Evolutionary conservation across 139 green algal species (phyloP), one percentile per base, ranked within the genome.

Genomic region (Micromonas pusilla): DNA sequence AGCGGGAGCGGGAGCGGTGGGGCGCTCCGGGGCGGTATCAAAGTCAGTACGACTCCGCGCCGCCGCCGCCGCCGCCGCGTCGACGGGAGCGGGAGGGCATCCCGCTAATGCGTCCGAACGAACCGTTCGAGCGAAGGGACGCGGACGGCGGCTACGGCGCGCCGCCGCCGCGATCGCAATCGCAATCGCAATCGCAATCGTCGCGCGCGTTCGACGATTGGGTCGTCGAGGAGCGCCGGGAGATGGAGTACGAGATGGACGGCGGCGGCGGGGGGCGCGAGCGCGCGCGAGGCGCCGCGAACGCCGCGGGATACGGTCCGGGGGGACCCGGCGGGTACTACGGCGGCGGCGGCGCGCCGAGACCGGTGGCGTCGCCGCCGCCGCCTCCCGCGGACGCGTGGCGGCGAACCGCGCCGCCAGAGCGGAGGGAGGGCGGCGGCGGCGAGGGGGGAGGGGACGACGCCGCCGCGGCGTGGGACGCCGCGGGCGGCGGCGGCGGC

Each of bases 41-140:
- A n/a, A 19, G 28, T 13, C 25, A 68, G 25, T 79, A 82, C 23
- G 32, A 79, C 45, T 62, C 52, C 28, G 26, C 72, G 52, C 37
- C 38, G 30, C 28, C 72, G 72, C 53, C 72, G 26, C 20, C 31
- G 52, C 3, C 30, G 23, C 23, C 39, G 72, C 36, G 38, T 23
- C 72, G 53, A 57, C 38, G 38, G 25, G 36, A n/a, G 32, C 21
- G 26, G 23, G 54, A 79, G 33, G 75, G 64, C 31, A 67, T 71
- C 13, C 64, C 65, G 19, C 65, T 67, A 26, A 26, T 75, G 68
- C 68, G 68, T 62, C 38, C 65, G 62, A 76, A 34, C 5, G 19
- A 73, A 28, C 37, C 75, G 65, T 80, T 77, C 75, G 57, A 80
- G 36, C 57, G 54, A 45, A 23, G 33, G 26, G 75, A 80, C 38